These are phyloP conservation scores for Pyrus bretschneideri DNA, from an alignment of 306 rosid genomes.

Conservation along the genomic window DNA sequence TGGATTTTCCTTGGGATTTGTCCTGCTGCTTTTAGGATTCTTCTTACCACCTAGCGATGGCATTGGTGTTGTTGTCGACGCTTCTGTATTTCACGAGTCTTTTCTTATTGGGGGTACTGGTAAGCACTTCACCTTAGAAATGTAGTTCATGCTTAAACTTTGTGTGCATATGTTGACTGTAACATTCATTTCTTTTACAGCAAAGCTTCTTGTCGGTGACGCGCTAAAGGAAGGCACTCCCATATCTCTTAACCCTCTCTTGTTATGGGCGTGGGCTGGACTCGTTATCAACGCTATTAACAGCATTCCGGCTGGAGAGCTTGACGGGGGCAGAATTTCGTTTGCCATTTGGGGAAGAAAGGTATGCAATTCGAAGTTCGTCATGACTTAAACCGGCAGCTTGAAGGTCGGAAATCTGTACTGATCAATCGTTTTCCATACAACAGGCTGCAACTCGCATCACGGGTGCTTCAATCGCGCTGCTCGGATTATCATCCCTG, in stretches of 20 bases:
- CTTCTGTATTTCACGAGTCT: slow-evolving; percentile 95
- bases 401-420: not conserved
- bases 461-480: slow-evolving; percentile 62
- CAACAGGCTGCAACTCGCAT: slow-evolving; percentile 76
- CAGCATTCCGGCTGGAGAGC: slow-evolving; percentile 97
- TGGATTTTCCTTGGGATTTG: slow-evolving; percentile 73
- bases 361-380: slow-evolving; percentile 39
- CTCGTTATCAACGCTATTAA: slow-evolving; percentile 95
- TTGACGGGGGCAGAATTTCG: slow-evolving; percentile 91
- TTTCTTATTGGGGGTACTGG: slow-evolving; percentile 92
- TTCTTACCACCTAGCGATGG: slow-evolving; percentile 88
- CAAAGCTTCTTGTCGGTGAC: slow-evolving; percentile 81
- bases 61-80: slow-evolving; percentile 67
- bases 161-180: not conserved
- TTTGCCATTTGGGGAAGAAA: slow-evolving; percentile 97
- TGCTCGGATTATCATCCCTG: slow-evolving; percentile 74
- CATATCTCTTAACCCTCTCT: slow-evolving; percentile 84
- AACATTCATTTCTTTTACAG: slow-evolving; percentile 33
- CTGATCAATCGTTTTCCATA: not conserved
- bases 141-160: not conserved
- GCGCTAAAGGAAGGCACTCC: slow-evolving; percentile 85
- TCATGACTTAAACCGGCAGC: slow-evolving; percentile 1
- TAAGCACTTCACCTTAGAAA: slow-evolving; percentile 30
- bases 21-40: slow-evolving; percentile 79
- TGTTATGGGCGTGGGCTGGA: slow-evolving; percentile 99